These are phyloP conservation scores for Solanum etuberosum DNA, from an alignment of 257 asterid species.

Conservation along the genomic window DNA sequence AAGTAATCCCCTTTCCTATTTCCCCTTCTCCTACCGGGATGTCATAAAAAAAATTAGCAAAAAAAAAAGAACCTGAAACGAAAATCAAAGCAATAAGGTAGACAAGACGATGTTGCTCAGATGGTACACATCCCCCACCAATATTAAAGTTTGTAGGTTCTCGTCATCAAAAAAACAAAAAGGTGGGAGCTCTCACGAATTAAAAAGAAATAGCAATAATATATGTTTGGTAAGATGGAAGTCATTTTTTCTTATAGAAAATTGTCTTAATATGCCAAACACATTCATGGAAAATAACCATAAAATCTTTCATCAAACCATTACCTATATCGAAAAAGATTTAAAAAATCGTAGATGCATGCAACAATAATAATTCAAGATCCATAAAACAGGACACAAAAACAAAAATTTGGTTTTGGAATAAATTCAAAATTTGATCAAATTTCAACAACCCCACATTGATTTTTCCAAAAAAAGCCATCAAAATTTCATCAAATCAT, in stretches of 20 bases:
- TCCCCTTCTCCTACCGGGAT: background rate
- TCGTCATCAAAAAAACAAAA: background rate
- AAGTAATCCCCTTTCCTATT: background rate
- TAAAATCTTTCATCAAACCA: background rate
- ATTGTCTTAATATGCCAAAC: background rate
- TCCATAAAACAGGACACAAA: background rate
- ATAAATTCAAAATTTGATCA: background rate
- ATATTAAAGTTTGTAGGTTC: background rate
- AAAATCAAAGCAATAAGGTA: background rate
- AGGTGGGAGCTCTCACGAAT: background rate
- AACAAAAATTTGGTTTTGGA: background rate
- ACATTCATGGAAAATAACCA: background rate
- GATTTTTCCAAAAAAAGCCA: background rate
- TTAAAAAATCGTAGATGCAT: background rate
- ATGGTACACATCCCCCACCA: background rate
- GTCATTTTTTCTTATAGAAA: background rate
- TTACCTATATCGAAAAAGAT: background rate
- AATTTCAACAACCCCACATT: constrained; percentile 3
- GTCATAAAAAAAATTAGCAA: background rate
- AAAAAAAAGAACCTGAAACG: background rate
- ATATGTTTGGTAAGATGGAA: background rate
- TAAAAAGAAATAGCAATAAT: no score
- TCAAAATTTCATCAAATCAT: background rate
- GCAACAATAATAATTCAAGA: background rate
- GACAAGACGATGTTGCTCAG: background rate